These are phyloP conservation scores for Tephrocybe rancida DNA, from an alignment of 768 basidiomycete species.

Conservation along the genomic window DNA sequence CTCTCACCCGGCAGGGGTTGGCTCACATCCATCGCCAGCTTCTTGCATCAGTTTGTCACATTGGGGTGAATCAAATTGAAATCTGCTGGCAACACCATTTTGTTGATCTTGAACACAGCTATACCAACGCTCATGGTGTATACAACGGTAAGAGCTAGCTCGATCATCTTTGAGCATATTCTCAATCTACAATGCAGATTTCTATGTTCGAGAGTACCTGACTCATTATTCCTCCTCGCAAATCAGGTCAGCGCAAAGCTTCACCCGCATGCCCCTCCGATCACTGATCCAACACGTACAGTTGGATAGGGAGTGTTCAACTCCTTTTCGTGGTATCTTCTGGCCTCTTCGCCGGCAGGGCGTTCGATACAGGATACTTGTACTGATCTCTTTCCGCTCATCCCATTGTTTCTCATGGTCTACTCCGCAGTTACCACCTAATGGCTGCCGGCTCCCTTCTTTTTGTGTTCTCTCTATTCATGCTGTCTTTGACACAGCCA, in stretches of 20 bases:
- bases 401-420: neutral
- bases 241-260: conserved; percentile 11
- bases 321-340: conserved; percentile 24
- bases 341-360: conserved; percentile 26
- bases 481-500: conserved; percentile 8
- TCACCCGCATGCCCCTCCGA: neutral
- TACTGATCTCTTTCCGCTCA: conserved; percentile 1
- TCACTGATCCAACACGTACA: neutral
- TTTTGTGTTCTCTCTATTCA: conserved; percentile 7
- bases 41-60: conserved; percentile 8
- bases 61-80: conserved; percentile 1
- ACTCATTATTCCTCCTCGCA: conserved; percentile 21
- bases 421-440: conserved; percentile 7
- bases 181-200: conserved; percentile 17
- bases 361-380: conserved; percentile 30
- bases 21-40: neutral
- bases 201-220: conserved; percentile 28
- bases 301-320: conserved; percentile 32
- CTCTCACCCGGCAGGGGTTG: neutral
- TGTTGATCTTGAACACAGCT: neutral
- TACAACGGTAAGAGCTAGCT: neutral
- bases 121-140: conserved; percentile 7
- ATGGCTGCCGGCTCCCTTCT: conserved; percentile 5
- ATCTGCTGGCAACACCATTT: neutral
- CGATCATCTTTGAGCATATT: neutral